Evolutionary conservation across 192 early-diverging fungal species (phyloP).

Genomic region (Mortierella claussenii): DNA sequence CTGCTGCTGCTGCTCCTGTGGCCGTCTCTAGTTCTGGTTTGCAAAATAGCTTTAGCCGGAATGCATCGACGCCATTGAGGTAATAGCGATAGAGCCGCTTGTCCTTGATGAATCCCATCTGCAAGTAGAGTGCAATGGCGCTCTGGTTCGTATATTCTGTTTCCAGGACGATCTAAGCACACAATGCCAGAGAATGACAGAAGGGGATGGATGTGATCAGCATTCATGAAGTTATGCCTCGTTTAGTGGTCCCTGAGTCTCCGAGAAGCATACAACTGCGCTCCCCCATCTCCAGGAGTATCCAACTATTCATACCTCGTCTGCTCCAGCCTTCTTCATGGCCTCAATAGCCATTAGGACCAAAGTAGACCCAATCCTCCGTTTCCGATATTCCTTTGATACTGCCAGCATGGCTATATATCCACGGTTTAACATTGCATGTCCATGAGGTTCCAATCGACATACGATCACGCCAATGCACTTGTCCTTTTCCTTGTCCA

Average conservation of each 20-base stretch:
- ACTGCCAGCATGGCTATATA: slow-evolving; percentile 99
- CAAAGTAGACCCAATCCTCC: slow-evolving; percentile 81
- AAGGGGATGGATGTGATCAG: too few relatives aligned
- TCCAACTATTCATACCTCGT: slow-evolving; percentile 72
- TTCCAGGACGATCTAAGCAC: slow-evolving; percentile 79
- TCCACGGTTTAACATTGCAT: slow-evolving; percentile 68
- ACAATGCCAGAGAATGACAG: not conserved
- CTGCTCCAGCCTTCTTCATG: slow-evolving; percentile 81
- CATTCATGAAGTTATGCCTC: too few relatives aligned
- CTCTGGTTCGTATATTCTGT: slow-evolving; percentile 89
- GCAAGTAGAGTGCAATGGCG: slow-evolving; percentile 88
- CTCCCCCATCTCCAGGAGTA: not conserved
- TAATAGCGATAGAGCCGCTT: slow-evolving; percentile 94
- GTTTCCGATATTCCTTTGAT: slow-evolving; percentile 79
- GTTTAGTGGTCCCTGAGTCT: too few relatives aligned
- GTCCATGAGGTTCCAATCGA: slow-evolving; percentile 82
- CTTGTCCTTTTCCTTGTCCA: slow-evolving; percentile 58
- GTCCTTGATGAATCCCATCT: slow-evolving; percentile 92
- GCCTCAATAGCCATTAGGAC: slow-evolving; percentile 76
- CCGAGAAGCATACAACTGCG: too few relatives aligned
- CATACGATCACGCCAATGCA: slow-evolving; percentile 92
- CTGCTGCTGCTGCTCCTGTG: too few relatives aligned
- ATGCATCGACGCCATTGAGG: slow-evolving; percentile 94
- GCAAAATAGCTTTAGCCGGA: slow-evolving; percentile 79
- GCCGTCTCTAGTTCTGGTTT: slow-evolving; percentile 17